Percentiles rank a stretch among this genome's conserved stretches.
phyloP scores from a whole-genome alignment of 1,284 basidiomycete species.

The Ganoderma lucidum region DNA sequence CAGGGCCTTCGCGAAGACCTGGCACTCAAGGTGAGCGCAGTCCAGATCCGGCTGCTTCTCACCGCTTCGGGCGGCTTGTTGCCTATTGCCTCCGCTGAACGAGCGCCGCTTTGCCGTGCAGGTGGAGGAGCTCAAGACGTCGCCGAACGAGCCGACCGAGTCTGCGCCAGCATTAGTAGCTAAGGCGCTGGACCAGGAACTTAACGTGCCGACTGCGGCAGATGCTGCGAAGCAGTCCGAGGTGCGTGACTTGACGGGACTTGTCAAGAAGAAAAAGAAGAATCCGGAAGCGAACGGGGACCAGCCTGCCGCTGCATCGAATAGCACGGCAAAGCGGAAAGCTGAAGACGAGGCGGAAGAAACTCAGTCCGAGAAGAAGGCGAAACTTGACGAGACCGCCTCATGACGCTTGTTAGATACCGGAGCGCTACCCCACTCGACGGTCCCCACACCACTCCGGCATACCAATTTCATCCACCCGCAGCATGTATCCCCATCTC shows the following conservation, averaged over 20 bases:
- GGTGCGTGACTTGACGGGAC: constrained; percentile 83
- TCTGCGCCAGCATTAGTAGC: constrained; percentile 71
- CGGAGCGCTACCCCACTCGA: not conserved
- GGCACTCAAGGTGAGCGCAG: constrained; percentile 71
- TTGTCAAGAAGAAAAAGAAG: constrained; percentile 89
- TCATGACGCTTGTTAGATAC: constrained; percentile 25
- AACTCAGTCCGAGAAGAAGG: constrained; percentile 68
- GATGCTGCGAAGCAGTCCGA: constrained; percentile 40
- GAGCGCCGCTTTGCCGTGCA: constrained; percentile 39
- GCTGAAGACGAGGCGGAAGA: constrained; percentile 63
- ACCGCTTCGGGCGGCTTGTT: not conserved
- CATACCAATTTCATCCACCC: constrained; percentile 4
- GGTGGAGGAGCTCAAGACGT: constrained; percentile 88
- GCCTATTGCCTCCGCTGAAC: not conserved
- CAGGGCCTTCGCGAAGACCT: constrained; percentile 81
- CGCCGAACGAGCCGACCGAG: constrained; percentile 65
- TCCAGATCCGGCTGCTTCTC: not conserved
- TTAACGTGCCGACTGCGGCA: constrained; percentile 51
- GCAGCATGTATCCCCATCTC: constrained; percentile 31
- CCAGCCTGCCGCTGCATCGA: constrained; percentile 31
- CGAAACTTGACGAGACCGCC: constrained; percentile 56
- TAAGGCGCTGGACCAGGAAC: constrained; percentile 73
- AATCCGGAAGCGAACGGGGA: constrained; percentile 45
- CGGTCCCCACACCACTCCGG: not conserved
- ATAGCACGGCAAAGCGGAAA: constrained; percentile 65